phyloP scores from a whole-genome alignment of 441 rosid species.

The Corymbia calophylla region DNA sequence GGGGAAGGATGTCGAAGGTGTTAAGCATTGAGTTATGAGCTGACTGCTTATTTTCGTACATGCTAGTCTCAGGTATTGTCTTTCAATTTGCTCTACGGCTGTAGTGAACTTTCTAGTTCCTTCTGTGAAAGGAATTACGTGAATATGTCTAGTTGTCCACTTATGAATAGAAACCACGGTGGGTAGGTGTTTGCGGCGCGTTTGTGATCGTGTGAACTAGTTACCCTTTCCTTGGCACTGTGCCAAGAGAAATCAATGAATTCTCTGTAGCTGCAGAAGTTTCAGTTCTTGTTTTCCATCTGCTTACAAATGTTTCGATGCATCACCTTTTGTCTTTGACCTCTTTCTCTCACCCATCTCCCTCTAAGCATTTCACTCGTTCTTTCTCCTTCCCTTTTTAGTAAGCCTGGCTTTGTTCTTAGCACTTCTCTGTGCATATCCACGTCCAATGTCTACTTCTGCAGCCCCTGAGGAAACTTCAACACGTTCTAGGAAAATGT shows the following conservation, averaged over 20 bases:
- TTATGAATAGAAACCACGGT: background rate
- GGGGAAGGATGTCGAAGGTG: background rate
- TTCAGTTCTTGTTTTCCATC: background rate
- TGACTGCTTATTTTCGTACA: background rate
- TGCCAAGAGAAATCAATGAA: background rate
- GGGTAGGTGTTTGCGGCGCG: background rate
- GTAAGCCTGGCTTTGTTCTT: fast-evolving
- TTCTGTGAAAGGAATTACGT: background rate
- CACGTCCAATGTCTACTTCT: background rate
- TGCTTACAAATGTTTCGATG: background rate
- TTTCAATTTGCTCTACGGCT: background rate
- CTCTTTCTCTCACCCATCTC: background rate
- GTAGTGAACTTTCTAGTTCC: background rate
- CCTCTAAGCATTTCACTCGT: background rate
- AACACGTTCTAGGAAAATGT: background rate
- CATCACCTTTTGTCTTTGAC: background rate
- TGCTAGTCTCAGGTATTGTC: background rate
- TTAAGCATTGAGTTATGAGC: slow-evolving; percentile 1
- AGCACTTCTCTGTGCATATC: fast-evolving
- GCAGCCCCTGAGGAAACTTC: background rate
- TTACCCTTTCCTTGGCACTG: background rate
- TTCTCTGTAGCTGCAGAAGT: background rate
- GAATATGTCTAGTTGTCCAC: background rate
- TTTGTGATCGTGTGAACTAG: background rate
- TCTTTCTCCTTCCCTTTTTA: fast-evolving